Percentiles rank a stretch among this genome's conserved stretches.
Conservation (phyloP, 129 eudicot species). For the Centaurea solstitialis region DNA sequence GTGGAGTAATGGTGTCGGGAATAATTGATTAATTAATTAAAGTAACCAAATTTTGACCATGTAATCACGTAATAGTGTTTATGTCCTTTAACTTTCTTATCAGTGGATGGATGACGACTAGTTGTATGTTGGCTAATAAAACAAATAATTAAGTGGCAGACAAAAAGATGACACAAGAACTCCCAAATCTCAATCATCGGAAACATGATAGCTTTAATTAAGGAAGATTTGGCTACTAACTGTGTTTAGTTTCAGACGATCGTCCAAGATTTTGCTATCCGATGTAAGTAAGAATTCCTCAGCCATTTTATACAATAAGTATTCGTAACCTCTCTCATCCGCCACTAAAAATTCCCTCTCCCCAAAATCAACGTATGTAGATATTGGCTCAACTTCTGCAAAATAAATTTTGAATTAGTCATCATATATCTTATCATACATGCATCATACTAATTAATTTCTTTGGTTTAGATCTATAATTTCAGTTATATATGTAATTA, state of each 20-base stretch:
- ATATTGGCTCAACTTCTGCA: constrained; percentile 94
- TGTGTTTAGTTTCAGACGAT: constrained; percentile 75
- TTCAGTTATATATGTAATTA: background rate
- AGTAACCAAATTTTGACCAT: background rate
- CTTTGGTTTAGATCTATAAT: background rate
- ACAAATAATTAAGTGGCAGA: constrained; percentile 23
- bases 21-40: no score
- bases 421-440: background rate
- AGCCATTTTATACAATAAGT: constrained; percentile 66
- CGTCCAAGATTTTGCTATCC: constrained; percentile 65
- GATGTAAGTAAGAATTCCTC: constrained; percentile 60
- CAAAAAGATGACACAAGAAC: background rate
- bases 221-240: constrained; percentile 28
- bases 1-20: background rate
- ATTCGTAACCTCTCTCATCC: constrained; percentile 91
- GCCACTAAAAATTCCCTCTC: constrained; percentile 82
- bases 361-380: constrained; percentile 87
- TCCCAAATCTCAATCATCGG: constrained; percentile 14
- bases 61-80: constrained; percentile 1
- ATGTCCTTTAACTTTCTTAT: constrained; percentile 9
- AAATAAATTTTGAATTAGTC: background rate
- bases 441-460: constrained; percentile 10
- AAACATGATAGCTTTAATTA: background rate
- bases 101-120: background rate
- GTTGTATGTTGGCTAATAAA: constrained; percentile 31